A percentile compares a stretch with the other conserved stretches of the same genome.
Evolutionary conservation across 2,329 filamentous ascomycete genomes (phyloP).

Genomic region (Rutstroemia sydowiana): DNA sequence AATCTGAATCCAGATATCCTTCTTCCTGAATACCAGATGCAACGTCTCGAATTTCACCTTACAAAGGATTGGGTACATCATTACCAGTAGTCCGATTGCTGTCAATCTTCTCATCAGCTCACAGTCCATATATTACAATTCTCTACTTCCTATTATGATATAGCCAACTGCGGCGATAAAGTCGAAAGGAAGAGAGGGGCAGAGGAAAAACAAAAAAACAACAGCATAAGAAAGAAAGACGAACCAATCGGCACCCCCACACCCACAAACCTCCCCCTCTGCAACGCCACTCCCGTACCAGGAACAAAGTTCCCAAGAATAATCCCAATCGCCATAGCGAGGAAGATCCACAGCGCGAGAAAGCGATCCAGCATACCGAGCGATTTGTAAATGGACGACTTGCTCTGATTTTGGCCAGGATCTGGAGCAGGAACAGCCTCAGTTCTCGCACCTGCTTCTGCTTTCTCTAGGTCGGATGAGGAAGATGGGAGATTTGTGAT

Average conservation of each 20-base stretch:
- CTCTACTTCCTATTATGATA: too few relatives aligned
- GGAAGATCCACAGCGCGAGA: constrained; percentile 52
- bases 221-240: constrained; percentile 16
- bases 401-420: too few relatives aligned
- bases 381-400: constrained; percentile 19
- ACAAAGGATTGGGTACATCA: constrained; percentile 93
- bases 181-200: too few relatives aligned
- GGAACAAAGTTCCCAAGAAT: constrained; percentile 56
- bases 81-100: constrained; percentile 76
- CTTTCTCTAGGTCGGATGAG: not conserved
- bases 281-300: constrained; percentile 45
- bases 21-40: constrained; percentile 55
- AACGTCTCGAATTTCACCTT: constrained; percentile 75
- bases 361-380: constrained; percentile 43
- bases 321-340: constrained; percentile 60
- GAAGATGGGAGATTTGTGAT: not conserved
- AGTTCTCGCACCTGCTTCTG: too few relatives aligned
- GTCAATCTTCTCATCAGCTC: not conserved
- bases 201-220: not conserved
- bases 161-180: too few relatives aligned
- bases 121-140: not conserved
- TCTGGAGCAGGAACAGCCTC: too few relatives aligned
- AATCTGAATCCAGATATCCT: constrained; percentile 70
- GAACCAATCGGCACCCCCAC: constrained; percentile 56
- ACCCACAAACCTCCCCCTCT: constrained; percentile 54